These are phyloP conservation scores for Aspergillus fructus DNA, from an alignment of 2,329 filamentous ascomycete species.

Conservation along the genomic window DNA sequence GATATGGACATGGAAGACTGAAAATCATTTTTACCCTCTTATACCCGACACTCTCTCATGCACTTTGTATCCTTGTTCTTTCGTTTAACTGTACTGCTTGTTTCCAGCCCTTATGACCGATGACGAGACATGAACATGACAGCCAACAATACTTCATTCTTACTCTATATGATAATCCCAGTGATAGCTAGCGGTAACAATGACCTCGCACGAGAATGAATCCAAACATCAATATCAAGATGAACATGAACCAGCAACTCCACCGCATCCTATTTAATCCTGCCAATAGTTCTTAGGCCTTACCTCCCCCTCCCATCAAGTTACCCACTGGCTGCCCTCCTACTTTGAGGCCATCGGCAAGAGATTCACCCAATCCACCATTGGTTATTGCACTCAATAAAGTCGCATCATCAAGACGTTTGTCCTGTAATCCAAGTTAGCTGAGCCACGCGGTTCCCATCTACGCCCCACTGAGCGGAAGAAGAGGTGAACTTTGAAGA, in stretches of 20 bases:
- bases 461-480: not conserved
- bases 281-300: not conserved
- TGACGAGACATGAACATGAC: constrained; percentile 9
- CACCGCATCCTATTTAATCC: not conserved
- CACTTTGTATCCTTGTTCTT: not conserved
- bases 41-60: not conserved
- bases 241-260: not conserved
- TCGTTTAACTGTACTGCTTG: not conserved
- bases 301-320: not conserved
- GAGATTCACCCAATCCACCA: not conserved
- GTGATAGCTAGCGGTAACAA: constrained; percentile 1
- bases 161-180: constrained; percentile 4
- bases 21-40: not conserved
- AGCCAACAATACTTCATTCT: not conserved
- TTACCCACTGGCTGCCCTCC: too few relatives aligned
- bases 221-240: constrained; percentile 1
- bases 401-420: not conserved
- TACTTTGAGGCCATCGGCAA: too few relatives aligned
- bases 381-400: not conserved
- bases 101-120: constrained; percentile 5
- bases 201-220: constrained; percentile 2
- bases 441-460: not conserved
- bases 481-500: not conserved
- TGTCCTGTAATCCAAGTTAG: not conserved
- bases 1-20: constrained; percentile 35